Base-by-base conservation (phyloP, 208 protist genomes). In the Crithidia bombi region DNA sequence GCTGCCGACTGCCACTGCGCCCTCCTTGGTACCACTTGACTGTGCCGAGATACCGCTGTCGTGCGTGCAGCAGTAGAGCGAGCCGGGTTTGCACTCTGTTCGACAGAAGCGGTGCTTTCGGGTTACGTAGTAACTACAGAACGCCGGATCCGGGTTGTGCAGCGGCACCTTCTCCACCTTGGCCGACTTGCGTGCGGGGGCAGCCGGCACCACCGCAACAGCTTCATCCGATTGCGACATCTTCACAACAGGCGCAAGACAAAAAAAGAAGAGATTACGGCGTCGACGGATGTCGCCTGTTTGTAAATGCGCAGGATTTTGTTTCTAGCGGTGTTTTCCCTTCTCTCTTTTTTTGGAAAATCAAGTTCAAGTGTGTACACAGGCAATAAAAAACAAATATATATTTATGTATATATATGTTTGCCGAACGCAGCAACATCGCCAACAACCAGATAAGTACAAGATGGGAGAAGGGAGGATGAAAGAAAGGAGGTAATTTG, bases 21-120 rank as follows among this genome's bases (percentile, higher is more conserved):
- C 35, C 14, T 43, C 32, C 41, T 2, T 50, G 46, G 26, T 9
- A 26, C 51, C n/a, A 33, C 14, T n/a, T 1, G 4, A 19, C 33
- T 17, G 6, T 30, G 47, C 10, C 10, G n/a, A 15, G 12, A 26
- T 25, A 17, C 21, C 12, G n/a, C 38, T 26, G 28, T 76, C 36
- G 73, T 94, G 89, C 1, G 86, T 91, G 51, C 68, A 76, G 66
- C 89, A 94, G 62, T 79, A 94, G 21, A 49, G 70, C 7, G 75
- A 81, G 15, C 82, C 80, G 1, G 54, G 56, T 33, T 65, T 73
- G 39, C 82, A 78, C 43, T 66, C 74, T 1, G 82, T 87, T 21
- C 78, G 75, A 51, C 89, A 94, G 64, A 91, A 94, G 15, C 89
- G 77, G 36, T 82, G 78, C 67, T 94, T 94, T 15, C 73, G 78